phyloP scores from a whole-genome alignment of 768 basidiomycete genomes.

The Auriculariales sp. region DNA sequence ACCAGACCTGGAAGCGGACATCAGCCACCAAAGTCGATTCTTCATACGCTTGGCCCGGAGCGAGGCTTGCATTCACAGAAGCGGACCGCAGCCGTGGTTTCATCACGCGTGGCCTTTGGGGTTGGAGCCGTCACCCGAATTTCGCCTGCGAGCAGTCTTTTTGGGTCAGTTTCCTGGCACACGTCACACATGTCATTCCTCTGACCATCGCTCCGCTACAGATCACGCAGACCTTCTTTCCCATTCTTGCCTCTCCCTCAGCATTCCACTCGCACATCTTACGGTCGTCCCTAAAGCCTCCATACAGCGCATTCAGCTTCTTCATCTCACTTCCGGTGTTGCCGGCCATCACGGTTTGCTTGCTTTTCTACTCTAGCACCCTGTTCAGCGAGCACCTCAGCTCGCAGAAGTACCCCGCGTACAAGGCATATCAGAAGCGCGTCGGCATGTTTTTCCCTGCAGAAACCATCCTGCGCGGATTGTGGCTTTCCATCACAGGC shows the following conservation, averaged over 20 bases:
- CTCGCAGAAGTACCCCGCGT: conserved; percentile 56
- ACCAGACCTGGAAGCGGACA: conserved; percentile 51
- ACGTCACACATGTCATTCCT: not conserved
- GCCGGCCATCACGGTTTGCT: conserved; percentile 47
- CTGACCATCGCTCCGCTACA: conserved; percentile 14
- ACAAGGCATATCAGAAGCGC: conserved; percentile 56
- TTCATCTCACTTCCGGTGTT: conserved; percentile 21
- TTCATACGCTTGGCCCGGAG: conserved; percentile 45
- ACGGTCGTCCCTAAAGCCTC: conserved; percentile 15
- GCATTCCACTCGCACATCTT: no score
- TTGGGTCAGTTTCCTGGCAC: conserved; percentile 42
- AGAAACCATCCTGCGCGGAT: conserved; percentile 29
- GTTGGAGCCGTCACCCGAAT: conserved; percentile 83
- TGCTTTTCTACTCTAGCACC: conserved; percentile 68
- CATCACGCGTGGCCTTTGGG: conserved; percentile 72
- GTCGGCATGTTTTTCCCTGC: conserved; percentile 61
- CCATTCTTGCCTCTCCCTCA: conserved; percentile 34
- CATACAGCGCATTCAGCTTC: conserved; percentile 2
- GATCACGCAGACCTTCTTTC: conserved; percentile 55
- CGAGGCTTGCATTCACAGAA: conserved; percentile 50
- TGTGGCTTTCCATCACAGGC: conserved; percentile 23
- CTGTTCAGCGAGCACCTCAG: conserved; percentile 72
- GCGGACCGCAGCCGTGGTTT: conserved; percentile 70
- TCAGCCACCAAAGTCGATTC: conserved; percentile 23
- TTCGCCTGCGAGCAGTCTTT: conserved; percentile 82